Evolutionary conservation across 2,329 filamentous ascomycete species (phyloP).

Genomic region (Ilyonectria sp.): DNA sequence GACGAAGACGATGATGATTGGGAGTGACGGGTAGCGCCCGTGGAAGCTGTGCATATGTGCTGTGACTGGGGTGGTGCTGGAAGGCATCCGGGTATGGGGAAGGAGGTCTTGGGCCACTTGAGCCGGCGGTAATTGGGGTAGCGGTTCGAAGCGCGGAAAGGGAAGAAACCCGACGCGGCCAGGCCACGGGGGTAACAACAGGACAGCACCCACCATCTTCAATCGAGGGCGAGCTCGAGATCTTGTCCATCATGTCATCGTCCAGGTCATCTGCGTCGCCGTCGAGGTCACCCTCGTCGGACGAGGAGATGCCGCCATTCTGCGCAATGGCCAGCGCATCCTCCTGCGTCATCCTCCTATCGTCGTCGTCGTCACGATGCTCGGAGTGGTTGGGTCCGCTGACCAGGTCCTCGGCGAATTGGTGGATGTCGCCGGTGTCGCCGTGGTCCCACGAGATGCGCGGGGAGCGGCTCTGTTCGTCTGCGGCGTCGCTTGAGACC

Average conservation of each 20-base stretch:
- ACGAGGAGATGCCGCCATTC: conserved; percentile 69
- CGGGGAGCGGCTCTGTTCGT: conserved; percentile 78
- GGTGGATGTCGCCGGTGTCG: conserved; percentile 60
- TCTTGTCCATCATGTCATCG: conserved; percentile 97
- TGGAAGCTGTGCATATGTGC: conserved; percentile 39
- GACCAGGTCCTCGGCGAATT: conserved; percentile 62
- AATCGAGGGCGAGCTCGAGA: conserved; percentile 98
- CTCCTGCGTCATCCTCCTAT: conserved; percentile 61
- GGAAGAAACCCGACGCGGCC: conserved; percentile 63
- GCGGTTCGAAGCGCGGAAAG: conserved; percentile 54
- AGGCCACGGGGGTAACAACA: conserved; percentile 53
- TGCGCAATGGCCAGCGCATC: conserved; percentile 74
- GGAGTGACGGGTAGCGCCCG: conserved; percentile 32
- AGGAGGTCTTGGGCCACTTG: conserved; percentile 45
- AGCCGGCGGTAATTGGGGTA: conserved; percentile 44
- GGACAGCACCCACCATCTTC: conserved; percentile 92
- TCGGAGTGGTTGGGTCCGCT: conserved; percentile 54
- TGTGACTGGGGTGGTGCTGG: conserved; percentile 48
- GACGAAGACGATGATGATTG: conserved; percentile 63
- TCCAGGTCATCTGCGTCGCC: conserved; percentile 83
- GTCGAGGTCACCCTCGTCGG: conserved; percentile 75
- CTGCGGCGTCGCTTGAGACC: conserved; percentile 81
- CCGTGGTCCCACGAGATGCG: conserved; percentile 68
- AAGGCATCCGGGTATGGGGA: conserved; percentile 60
- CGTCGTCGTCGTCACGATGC: conserved; percentile 38